Base-by-base conservation (phyloP, 495 filamentous ascomycete genomes). In the Neurospora terricola region DNA sequence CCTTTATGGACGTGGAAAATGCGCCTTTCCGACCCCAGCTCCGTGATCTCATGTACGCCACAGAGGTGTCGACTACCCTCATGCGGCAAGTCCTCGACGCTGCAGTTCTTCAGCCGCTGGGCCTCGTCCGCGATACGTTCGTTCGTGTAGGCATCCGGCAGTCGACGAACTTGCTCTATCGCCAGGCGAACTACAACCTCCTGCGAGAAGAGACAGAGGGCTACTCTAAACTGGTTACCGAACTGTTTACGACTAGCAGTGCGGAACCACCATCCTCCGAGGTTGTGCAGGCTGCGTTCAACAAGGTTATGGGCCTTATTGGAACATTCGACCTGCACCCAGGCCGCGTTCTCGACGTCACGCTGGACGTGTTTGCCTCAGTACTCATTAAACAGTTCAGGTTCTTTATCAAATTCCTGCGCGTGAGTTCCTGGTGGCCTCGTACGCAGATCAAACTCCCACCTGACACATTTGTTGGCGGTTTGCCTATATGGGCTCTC, bases 361-460 rank as follows among this genome's bases (percentile, higher is more conserved):
- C 86, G 4, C 76, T 89, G 36, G 83, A 86, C 72, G 77, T 83
- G 39, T 84, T 81, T 72, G 82, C 83, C 7, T 77, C 82, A 37
- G 85, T 86, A 5, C 79, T 83, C 38, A 81, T 84, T 75, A 83
- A 87, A 76, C 80, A 82, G 72, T 94, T 90, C 78, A 88, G 91
- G 6, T 98, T 98, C 84, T 97, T 97, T 77, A 90, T 97, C 79
- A 97, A 95, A 80, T 88, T 98, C 36, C 84, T 98, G 18, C 89
- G 94, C 21, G 88, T 89, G 62, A 98, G 96, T 84, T 94, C 96
- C 21, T 99, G 96, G 96, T 99, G 96, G 96, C 96, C 96, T 3
- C 89, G 91, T 69, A 88, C 87, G 69, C 81, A 80, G 70, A 70
- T 80, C 36, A 80, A 78, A 69, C 78, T 77, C n/a, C 71, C 80